These are phyloP conservation scores for sweet orange (Citrus sinensis) DNA, from an alignment of 345 rosid genomes.

Conservation along the genomic window DVS_A1.0 CM039166.1:21400501-21401000, in stretches of 20 bases:
- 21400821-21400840: slow-evolving; percentile 3
- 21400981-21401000: slow-evolving; percentile 64
- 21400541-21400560: background rate
- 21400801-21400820: background rate
- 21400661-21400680: background rate
- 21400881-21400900: slow-evolving; percentile 18
- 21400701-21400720: slow-evolving; percentile 17
- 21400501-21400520: background rate
- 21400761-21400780: background rate
- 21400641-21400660: background rate
- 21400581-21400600: background rate
- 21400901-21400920: slow-evolving; percentile 67
- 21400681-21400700: background rate
- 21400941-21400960: slow-evolving; percentile 55
- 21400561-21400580: background rate
- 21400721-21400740: slow-evolving; percentile 7
- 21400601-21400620: background rate
- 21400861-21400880: slow-evolving; percentile 8
- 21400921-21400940: slow-evolving; percentile 82
- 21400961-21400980: slow-evolving; percentile 87
- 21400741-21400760: background rate
- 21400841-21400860: background rate
- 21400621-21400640: background rate
- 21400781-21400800: background rate
- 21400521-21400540: background rate